These are phyloP conservation scores for Rhizomucor miehei DNA, from an alignment of 371 early-diverging fungal genomes.

Conservation along the genomic window DNA sequence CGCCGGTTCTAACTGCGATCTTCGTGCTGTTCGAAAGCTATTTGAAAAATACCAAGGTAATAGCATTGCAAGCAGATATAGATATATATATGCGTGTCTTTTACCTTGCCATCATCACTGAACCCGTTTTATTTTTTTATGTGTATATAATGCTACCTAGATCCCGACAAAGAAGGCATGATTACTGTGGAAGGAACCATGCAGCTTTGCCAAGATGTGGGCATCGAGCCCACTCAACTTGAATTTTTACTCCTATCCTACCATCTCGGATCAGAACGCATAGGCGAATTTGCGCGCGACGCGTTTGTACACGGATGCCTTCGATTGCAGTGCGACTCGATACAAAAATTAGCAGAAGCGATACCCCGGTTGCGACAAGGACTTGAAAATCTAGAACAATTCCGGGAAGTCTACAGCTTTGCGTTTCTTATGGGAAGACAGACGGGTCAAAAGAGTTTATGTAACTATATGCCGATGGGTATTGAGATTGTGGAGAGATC, in stretches of 20 bases:
- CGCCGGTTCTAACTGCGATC: conserved; percentile 6
- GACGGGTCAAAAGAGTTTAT: conserved; percentile 74
- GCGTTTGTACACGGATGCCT: conserved; percentile 70
- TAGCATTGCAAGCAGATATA: background rate
- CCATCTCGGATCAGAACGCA: conserved; percentile 67
- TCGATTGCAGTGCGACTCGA: conserved; percentile 59
- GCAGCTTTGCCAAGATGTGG: conserved; percentile 65
- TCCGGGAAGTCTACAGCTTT: conserved; percentile 76
- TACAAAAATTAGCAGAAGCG: conserved; percentile 64
- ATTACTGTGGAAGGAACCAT: conserved; percentile 80
- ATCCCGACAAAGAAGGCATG: conserved; percentile 59
- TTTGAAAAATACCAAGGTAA: conserved; percentile 65
- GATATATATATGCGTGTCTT: too few species aligned
- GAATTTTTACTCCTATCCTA: conserved; percentile 73
- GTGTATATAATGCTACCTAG: conserved; percentile 40
- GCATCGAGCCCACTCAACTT: conserved; percentile 75
- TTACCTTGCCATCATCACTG: too few species aligned
- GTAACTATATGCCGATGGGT: conserved; percentile 49
- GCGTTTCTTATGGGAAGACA: conserved; percentile 70
- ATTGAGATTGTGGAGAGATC: too few species aligned
- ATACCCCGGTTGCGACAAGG: conserved; percentile 34
- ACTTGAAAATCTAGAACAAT: conserved; percentile 46
- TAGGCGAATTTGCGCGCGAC: conserved; percentile 74
- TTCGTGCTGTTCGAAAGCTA: conserved; percentile 38
- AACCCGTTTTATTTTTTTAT: too few species aligned